Evolutionary conservation across 306 rosid species (phyloP).

Genomic region (Quercus cerris): DNA sequence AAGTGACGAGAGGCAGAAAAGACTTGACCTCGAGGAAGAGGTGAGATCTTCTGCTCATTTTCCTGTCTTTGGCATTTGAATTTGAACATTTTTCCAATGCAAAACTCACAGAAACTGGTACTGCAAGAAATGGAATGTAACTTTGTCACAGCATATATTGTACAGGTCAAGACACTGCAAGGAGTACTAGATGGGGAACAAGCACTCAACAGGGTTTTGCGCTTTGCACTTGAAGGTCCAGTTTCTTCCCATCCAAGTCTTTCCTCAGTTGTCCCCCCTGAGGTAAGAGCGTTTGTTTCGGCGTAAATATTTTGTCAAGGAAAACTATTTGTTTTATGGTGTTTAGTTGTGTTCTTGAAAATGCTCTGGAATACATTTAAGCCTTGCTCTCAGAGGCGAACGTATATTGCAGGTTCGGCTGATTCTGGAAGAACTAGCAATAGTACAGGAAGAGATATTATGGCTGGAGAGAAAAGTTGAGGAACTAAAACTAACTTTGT

Average conservation of each 20-base stretch:
- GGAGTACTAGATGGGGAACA: conserved; percentile 63
- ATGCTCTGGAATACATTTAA: neutral
- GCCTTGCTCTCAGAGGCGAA: neutral
- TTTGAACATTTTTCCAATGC: neutral
- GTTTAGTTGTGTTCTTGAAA: too few relatives aligned
- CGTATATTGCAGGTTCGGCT: conserved; percentile 47
- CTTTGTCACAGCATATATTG: neutral
- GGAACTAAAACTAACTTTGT: conserved; percentile 52
- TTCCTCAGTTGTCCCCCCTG: conserved; percentile 54
- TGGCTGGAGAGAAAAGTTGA: conserved; percentile 67
- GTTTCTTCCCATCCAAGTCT: conserved; percentile 45
- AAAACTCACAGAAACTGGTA: neutral
- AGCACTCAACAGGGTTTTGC: conserved; percentile 49
- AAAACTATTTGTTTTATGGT: too few relatives aligned
- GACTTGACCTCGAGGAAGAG: conserved; percentile 64
- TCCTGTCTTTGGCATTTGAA: neutral
- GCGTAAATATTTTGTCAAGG: too few relatives aligned
- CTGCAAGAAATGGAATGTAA: neutral
- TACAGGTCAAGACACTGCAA: conserved; percentile 62
- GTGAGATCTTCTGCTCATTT: conserved; percentile 18
- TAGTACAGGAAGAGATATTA: conserved; percentile 68
- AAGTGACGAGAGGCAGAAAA: conserved; percentile 48
- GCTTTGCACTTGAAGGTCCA: conserved; percentile 66
- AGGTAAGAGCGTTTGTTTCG: conserved; percentile 28
- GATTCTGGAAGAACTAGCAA: conserved; percentile 63